Base-by-base conservation (phyloP, 2,329 filamentous ascomycete genomes). In the Graphilbum sp. region DNA sequence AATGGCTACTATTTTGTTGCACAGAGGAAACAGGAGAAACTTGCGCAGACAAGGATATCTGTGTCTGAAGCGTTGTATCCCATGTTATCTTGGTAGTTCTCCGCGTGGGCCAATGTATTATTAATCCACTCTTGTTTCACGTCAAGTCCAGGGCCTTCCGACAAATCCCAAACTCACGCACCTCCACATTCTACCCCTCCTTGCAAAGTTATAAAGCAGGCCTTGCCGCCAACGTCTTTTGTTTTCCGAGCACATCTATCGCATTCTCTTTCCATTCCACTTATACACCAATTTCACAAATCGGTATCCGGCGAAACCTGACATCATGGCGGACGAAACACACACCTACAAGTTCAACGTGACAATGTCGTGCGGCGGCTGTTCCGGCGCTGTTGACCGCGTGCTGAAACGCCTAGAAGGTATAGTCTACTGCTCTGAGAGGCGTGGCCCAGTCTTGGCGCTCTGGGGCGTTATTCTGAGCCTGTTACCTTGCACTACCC, bases 301-400 rank as follows among this genome's bases (percentile, higher is more conserved):
- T 9, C 27, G 6, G 13, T n/a, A 10, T 13, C 7, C 15, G 6
- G 8, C 10, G 13, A 29, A 8, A 29, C 27, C 13, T 5, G 5
- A 8, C 34, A 67, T 48, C 52, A 86, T 87, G 81, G 64, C 76
- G 43, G 75, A 83, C 50, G n/a, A 16, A 32, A 10, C 27, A 5
- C 85, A 94, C 67, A 83, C 75, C 49, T 96, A 96, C 79, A 84
- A 90, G 60, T 96, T 96, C 69, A 78, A 87, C 61, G 75, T 96
- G 59, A 69, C 66, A 61, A 98, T 98, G 90, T 81, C 68, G 69
- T 98, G 90, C 65, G 75, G 83, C 56, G 90, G 90, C 58, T 98
- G 90, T 77, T 95, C 87, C 34, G 86, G 87, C 53, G 90, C 90
- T 48, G 71, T 98, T 33, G 82, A 93, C 62, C 74, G 86, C 37